Base-by-base conservation (phyloP, 73 alveolate species). In the Blepharisma japonicum region DNA sequence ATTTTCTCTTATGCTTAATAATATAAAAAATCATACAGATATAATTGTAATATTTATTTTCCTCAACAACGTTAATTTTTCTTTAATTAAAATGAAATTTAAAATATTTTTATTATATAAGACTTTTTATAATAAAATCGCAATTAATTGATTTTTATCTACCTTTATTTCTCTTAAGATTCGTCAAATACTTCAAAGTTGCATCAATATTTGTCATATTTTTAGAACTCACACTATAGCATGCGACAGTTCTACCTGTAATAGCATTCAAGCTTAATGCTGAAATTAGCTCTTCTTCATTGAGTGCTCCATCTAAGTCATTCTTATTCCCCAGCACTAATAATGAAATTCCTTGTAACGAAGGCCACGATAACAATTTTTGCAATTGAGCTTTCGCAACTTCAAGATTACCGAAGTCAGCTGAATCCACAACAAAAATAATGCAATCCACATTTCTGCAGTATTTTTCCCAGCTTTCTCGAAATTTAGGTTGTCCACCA, bases 401-500 rank as follows among this genome's bases (percentile, higher is more conserved):
- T 45, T 92, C 97, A 61, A 92, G 79, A 74, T 92, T 86, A 23
- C 95, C 92, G n/a, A 78, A 71, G 81, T 92, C 98, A 20, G 94
- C 90, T 7, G 94, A 85, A 81, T 92, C 98, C 20, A 85, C 94
- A 23, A 92, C 92, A 85, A 92, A 92, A 27, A 92, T 81, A 39
- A 92, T 92, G 54, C 88, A 89, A 56, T 88, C 94, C 6, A 95
- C 81, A 39, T 79, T 84, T 77, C 96, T 89, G 88, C 92, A 94
- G 77, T 86, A 91, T 46, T 89, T 90, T 70, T 92, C 97, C 98
- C 98, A 92, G 55, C 90, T 83, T 49, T 90, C 94, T 68, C 98
- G 68, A 71, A 90, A 92, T 55, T 89, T 74, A 42, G 92, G 91
- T 54, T 91, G 81, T 11, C 98, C 98, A 25, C 98, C 98, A 32